Base-by-base conservation (phyloP, 306 rosid genomes). In the Gillenia trifoliata region DNA sequence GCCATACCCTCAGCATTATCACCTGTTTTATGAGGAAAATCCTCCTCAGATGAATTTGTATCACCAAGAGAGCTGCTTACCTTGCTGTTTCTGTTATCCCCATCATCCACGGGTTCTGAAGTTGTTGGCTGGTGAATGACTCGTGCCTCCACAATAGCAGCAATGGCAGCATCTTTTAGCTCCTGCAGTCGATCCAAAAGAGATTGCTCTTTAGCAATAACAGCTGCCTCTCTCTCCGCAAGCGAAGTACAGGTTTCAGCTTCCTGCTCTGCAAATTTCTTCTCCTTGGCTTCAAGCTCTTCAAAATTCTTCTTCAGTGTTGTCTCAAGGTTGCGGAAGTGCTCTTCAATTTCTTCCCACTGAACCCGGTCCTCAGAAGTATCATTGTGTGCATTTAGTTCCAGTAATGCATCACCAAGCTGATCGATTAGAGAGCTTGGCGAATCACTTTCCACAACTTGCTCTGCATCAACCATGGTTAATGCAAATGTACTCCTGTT, bases 151-250 rank as follows among this genome's bases (percentile, higher is more conserved):
- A 34, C 79, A 78, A 91, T 87, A 78, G 88, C 75, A 76, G 85
- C 83, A 74, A 91, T 89, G 26, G 92, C 92, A 9, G 78, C 86
- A 68, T 91, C 92, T 84, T 91, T 91, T 71, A 91, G 87, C 83
- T 84, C 93, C 84, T 91, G 97, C 79, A 91, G 68, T 74, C 86
- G 82, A 84, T 87, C 94, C 74, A 91, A 78, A 69, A 91, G 83
- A 73, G 78, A 91, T 79, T 87, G 92, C 84, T 91, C 97, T 78
- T 89, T 89, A 38, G 81, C 80, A 81, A 77, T 77, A 80, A 87
- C 89, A n/a, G 59, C 85, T 31, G 84, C 86, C 80, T 87, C 87
- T 83, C 85, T 91, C 69, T 84, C 87, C 4, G 40, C 81, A 54
- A 91, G 84, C 29, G 80, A 64, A 45, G 66, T 33, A 63, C 59